Conservation (phyloP, 192 early-diverging fungal species). For the Phycomyces nitens region DNA sequence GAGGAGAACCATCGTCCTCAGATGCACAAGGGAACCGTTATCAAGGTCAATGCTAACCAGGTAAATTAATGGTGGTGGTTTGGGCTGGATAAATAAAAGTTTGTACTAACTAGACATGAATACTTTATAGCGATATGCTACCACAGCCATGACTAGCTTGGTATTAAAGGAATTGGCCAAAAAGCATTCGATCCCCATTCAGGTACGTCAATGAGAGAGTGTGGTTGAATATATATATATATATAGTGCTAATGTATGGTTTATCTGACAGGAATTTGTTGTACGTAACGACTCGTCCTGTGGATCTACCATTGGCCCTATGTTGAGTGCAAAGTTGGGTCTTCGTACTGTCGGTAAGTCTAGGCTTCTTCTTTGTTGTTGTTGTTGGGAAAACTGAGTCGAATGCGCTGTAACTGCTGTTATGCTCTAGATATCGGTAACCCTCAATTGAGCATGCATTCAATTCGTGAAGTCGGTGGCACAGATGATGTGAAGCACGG, state of each 20-base stretch:
- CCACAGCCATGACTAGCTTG: constrained; percentile 68
- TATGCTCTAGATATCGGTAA: constrained; percentile 80
- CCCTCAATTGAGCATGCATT: constrained; percentile 96
- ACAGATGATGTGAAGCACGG: constrained; percentile 82
- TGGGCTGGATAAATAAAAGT: background rate
- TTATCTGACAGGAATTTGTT: constrained; percentile 59
- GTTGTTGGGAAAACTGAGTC: background rate
- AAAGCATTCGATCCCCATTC: constrained; percentile 75
- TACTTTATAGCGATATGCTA: constrained; percentile 64
- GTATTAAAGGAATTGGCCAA: constrained; percentile 77
- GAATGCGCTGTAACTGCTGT: background rate
- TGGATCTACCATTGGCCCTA: constrained; percentile 96
- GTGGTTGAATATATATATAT: too few species aligned
- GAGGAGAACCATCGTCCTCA: constrained; percentile 90
- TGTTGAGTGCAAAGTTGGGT: constrained; percentile 91
- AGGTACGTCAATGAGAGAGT: constrained; percentile 42
- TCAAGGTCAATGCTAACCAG: constrained; percentile 98
- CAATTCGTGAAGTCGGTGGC: constrained; percentile 89
- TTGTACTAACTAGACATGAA: background rate
- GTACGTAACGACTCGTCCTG: constrained; percentile 93
- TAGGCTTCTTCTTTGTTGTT: background rate
- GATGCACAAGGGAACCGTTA: constrained; percentile 92
- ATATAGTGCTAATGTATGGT: background rate
- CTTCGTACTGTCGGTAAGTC: constrained; percentile 84
- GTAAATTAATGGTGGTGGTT: constrained; percentile 30